Percentiles rank a stretch among this genome's conserved stretches.
These are phyloP conservation scores for Psilocybe mexicana DNA, from an alignment of 1,284 basidiomycete genomes.

Conservation along the genomic window DNA sequence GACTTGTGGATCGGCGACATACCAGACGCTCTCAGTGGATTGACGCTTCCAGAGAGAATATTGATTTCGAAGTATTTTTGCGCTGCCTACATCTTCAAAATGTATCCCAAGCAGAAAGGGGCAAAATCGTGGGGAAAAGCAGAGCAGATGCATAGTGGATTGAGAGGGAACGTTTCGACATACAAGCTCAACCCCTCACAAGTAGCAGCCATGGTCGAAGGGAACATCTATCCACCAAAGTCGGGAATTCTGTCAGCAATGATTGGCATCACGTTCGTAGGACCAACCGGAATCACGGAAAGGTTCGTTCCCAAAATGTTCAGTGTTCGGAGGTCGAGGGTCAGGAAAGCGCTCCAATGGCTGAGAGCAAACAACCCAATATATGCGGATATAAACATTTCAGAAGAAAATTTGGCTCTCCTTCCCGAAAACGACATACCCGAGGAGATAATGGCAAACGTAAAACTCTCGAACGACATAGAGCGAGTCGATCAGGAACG, in stretches of 20 bases:
- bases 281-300: slow-evolving; percentile 20
- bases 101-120: slow-evolving; percentile 29
- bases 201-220: slow-evolving; percentile 30
- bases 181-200: slow-evolving; percentile 28
- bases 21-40: slow-evolving; percentile 22
- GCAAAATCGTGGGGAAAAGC: slow-evolving; percentile 6
- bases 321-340: slow-evolving; percentile 23
- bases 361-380: slow-evolving; percentile 35
- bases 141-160: slow-evolving; percentile 22
- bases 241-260: slow-evolving; percentile 25
- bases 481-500: slow-evolving; percentile 26
- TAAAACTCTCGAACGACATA: slow-evolving; percentile 22
- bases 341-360: slow-evolving; percentile 30
- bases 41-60: slow-evolving; percentile 26
- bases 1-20: slow-evolving; percentile 35
- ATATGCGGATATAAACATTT: slow-evolving; percentile 34
- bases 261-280: slow-evolving; percentile 31
- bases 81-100: slow-evolving; percentile 32
- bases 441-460: slow-evolving; percentile 23
- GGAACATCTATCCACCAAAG: slow-evolving; percentile 21
- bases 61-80: slow-evolving; percentile 31
- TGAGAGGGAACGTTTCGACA: slow-evolving; percentile 37
- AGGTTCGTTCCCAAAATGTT: slow-evolving; percentile 25
- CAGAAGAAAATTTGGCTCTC: slow-evolving; percentile 16
- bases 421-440: slow-evolving; percentile 37